Conservation (phyloP, 176 grass and related monocot genomes). For the Musa beccarii region DNA sequence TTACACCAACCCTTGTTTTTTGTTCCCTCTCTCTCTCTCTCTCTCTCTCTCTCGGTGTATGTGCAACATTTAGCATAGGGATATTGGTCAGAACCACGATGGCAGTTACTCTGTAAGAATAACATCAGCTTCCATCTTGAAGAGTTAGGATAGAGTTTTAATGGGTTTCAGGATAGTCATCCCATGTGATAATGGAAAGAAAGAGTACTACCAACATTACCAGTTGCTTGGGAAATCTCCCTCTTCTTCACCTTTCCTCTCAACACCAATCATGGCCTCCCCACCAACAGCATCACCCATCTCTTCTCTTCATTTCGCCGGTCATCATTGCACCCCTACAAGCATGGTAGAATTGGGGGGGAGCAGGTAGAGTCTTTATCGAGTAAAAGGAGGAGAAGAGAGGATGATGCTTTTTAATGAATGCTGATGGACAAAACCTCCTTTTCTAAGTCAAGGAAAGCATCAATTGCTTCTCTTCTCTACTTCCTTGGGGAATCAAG, state of each 20-base stretch:
- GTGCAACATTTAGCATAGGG: too few species aligned
- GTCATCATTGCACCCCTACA: background rate
- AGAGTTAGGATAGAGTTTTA: too few species aligned
- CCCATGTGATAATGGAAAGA: background rate
- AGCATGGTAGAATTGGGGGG: background rate
- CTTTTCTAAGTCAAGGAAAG: background rate
- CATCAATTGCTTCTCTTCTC: background rate
- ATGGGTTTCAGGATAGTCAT: background rate
- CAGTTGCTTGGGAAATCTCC: background rate
- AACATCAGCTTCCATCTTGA: too few species aligned
- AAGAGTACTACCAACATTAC: background rate
- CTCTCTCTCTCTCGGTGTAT: too few species aligned
- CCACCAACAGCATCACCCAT: background rate
- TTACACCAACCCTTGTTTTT: background rate
- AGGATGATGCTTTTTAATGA: background rate
- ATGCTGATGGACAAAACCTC: background rate
- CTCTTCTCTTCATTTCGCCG: background rate
- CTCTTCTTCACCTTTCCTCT: background rate
- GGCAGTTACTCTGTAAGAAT: too few species aligned
- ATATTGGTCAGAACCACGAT: too few species aligned
- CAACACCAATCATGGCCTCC: background rate
- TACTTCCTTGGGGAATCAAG: background rate
- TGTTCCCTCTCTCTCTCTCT: too few species aligned
- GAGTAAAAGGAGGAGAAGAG: background rate
- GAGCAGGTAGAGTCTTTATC: background rate